A percentile compares a stretch with the other conserved stretches of the same genome.
Conservation (phyloP, 2,329 filamentous ascomycete genomes). For the Cercospora sp. region DNA sequence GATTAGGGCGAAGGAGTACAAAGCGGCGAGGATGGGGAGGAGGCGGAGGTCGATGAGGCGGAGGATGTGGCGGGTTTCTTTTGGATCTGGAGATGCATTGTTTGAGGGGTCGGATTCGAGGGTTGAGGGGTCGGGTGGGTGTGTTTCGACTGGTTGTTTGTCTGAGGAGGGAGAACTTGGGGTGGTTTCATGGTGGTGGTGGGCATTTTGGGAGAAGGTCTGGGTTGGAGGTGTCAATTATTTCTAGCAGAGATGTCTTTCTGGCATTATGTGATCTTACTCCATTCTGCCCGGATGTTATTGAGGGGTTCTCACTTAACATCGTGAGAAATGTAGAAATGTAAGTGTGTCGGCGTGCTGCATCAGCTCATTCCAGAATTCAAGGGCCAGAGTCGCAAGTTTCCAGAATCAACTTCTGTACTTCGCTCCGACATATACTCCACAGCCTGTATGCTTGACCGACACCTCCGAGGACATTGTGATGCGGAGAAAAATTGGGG, state of each 20-base stretch:
- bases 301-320: neutral
- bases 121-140: neutral
- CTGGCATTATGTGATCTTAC: too few relatives aligned
- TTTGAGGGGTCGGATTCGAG: neutral
- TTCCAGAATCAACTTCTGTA: neutral
- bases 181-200: neutral
- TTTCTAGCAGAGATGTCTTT: neutral
- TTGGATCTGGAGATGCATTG: neutral
- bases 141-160: neutral
- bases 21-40: neutral
- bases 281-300: neutral
- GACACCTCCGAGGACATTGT: neutral
- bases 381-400: neutral
- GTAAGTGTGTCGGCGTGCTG: neutral
- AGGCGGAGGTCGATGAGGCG: neutral
- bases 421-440: neutral
- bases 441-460: neutral
- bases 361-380: neutral
- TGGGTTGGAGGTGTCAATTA: neutral
- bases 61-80: neutral
- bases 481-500: neutral
- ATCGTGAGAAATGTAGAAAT: neutral
- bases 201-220: neutral
- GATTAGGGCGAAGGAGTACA: neutral
- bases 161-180: neutral